phyloP scores from a whole-genome alignment of 176 grass and related monocot species.

The Cenchrus purpureus region DNA sequence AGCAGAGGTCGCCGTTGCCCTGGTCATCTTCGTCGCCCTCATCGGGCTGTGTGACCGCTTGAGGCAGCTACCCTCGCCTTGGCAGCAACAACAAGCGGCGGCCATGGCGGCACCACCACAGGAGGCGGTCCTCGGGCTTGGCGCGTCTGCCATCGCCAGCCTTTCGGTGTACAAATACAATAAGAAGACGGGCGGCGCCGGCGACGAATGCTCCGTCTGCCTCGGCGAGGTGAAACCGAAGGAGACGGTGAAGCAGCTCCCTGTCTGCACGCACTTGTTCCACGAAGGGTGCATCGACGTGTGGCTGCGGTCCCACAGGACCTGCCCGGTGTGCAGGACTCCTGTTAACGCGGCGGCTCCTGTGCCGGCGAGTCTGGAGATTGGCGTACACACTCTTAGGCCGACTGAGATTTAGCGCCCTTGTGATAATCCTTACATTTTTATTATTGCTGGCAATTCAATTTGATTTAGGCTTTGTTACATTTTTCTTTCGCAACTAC shows the following conservation, averaged over 20 bases:
- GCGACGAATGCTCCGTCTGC: slow-evolving; percentile 43
- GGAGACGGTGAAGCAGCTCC: slow-evolving; percentile 48
- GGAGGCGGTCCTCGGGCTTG: background rate
- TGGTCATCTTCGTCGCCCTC: too few relatives aligned
- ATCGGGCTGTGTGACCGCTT: too few relatives aligned
- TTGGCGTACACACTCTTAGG: background rate
- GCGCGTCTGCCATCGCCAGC: background rate
- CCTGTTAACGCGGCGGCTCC: background rate
- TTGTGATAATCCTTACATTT: background rate
- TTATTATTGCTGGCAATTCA: background rate
- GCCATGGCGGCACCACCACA: background rate
- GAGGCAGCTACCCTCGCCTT: too few relatives aligned
- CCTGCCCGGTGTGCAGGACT: slow-evolving; percentile 56
- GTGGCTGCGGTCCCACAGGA: slow-evolving; percentile 38
- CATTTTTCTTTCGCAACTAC: too few relatives aligned
- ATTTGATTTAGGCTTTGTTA: background rate
- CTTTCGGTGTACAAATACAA: background rate
- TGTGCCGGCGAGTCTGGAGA: background rate
- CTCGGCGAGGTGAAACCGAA: slow-evolving; percentile 31
- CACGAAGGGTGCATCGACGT: slow-evolving; percentile 53
- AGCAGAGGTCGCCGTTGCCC: too few relatives aligned
- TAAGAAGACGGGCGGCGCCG: background rate
- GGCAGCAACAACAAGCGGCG: too few relatives aligned
- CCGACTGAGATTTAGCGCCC: too few relatives aligned
- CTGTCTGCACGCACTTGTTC: slow-evolving; percentile 51